phyloP scores from a whole-genome alignment of 495 filamentous ascomycete species.

The Chaetomium tenue region DNA sequence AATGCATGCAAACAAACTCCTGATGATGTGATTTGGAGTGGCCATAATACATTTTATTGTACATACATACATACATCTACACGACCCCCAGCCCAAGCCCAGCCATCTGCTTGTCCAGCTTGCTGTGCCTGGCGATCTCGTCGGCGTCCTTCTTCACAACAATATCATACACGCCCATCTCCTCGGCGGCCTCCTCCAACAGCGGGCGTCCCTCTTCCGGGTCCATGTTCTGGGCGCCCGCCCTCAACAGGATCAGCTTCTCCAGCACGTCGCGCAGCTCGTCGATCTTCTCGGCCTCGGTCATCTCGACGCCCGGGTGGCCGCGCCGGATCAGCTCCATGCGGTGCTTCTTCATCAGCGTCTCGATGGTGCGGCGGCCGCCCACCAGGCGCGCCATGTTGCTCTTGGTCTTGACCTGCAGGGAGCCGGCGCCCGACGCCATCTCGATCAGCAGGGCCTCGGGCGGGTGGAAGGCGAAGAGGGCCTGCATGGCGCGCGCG shows the following conservation, averaged over 20 bases:
- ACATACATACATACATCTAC: background rate
- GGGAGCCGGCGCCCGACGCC: constrained; percentile 37
- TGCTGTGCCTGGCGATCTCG: constrained; percentile 28
- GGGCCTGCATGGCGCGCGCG: constrained; percentile 52
- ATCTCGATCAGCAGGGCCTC: constrained; percentile 46
- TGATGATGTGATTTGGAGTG: constrained; percentile 57
- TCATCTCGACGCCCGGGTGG: constrained; percentile 27
- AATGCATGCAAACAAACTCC: too few relatives aligned
- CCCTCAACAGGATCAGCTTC: constrained; percentile 44
- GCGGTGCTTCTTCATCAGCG: constrained; percentile 28
- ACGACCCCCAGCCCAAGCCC: background rate
- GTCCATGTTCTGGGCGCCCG: constrained; percentile 33
- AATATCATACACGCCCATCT: constrained; percentile 55
- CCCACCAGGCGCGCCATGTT: constrained; percentile 37
- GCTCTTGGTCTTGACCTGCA: constrained; percentile 38
- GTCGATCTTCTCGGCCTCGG: constrained; percentile 27
- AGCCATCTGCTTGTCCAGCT: constrained; percentile 20
- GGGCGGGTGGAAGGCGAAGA: constrained; percentile 52
- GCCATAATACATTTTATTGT: background rate
- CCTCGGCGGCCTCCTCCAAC: constrained; percentile 47
- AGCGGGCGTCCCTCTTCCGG: constrained; percentile 41
- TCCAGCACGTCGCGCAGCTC: constrained; percentile 34
- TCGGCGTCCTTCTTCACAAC: constrained; percentile 26
- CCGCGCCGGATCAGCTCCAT: constrained; percentile 23
- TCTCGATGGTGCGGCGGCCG: constrained; percentile 36